phyloP scores from a whole-genome alignment of 768 basidiomycete species.

The Tricholoma flavovirens region DNA sequence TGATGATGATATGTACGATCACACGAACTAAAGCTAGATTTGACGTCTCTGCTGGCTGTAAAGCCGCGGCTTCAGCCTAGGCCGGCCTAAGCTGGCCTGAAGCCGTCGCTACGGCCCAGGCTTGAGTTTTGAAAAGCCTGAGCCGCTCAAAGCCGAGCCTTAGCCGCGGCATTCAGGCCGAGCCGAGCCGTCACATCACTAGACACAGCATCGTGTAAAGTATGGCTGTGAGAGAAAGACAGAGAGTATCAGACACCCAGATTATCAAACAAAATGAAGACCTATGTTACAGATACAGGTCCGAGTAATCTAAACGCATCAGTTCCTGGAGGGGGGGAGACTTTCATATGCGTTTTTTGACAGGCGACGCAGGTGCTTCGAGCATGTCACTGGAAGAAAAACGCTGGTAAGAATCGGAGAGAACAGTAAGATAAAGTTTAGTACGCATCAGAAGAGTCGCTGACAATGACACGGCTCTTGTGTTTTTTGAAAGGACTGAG shows the following conservation, averaged over 20 bases:
- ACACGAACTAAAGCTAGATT: too few species aligned
- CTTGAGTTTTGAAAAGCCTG: too few species aligned
- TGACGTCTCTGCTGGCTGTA: too few species aligned
- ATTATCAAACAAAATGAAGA: not conserved
- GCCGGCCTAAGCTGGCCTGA: too few species aligned
- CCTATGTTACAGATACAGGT: not conserved
- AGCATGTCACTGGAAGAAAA: not conserved
- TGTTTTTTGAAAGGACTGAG: not conserved
- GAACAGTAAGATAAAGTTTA: not conserved
- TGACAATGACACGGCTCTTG: not conserved
- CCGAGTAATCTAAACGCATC: not conserved
- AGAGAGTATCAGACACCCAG: not conserved
- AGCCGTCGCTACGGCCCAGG: too few species aligned
- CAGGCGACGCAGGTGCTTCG: not conserved
- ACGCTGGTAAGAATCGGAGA: not conserved
- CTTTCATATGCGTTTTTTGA: not conserved
- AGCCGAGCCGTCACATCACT: too few species aligned
- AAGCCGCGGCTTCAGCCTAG: too few species aligned
- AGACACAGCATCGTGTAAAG: too few species aligned
- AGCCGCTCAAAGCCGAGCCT: too few species aligned
- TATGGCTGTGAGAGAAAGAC: not conserved
- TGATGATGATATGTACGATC: too few species aligned
- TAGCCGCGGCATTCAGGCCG: too few species aligned
- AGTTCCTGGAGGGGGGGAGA: not conserved
- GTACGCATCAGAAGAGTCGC: not conserved